Percentiles rank a stretch among this genome's conserved stretches.
Conservation (phyloP, 140 eudicot species). For the Cichorium intybus region DNA sequence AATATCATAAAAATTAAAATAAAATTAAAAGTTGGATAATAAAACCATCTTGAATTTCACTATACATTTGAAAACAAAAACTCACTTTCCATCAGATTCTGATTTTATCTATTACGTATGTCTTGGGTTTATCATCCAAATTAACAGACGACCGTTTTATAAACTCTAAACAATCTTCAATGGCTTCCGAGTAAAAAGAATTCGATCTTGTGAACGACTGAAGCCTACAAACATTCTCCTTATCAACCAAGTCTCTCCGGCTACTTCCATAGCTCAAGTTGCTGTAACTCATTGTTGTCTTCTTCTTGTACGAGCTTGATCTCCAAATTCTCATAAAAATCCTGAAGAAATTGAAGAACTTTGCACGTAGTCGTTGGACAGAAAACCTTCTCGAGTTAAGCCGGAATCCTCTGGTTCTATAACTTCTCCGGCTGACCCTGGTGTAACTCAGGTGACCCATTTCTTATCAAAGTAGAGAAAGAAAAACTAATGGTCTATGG, state of each 20-base stretch:
- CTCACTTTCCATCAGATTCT: background rate
- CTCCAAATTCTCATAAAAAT: constrained; percentile 27
- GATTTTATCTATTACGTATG: background rate
- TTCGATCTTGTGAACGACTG: constrained; percentile 55
- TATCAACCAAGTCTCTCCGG: constrained; percentile 17
- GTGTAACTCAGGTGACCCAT: constrained; percentile 40
- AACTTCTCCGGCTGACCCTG: constrained; percentile 32
- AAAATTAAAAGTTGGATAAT: background rate
- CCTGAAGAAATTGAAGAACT: constrained; percentile 32
- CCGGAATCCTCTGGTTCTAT: constrained; percentile 42
- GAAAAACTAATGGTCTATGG: constrained; percentile 22
- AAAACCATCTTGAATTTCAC: constrained; percentile 3
- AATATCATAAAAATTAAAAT: background rate
- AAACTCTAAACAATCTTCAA: constrained; percentile 89
- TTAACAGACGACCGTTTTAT: constrained; percentile 69
- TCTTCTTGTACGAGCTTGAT: constrained; percentile 16
- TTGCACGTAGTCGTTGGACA: constrained; percentile 38
- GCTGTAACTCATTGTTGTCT: constrained; percentile 14
- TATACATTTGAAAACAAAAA: constrained; percentile 8
- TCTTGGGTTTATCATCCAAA: constrained; percentile 27
- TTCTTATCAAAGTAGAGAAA: constrained; percentile 6
- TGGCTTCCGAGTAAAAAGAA: constrained; percentile 89
- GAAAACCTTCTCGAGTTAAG: constrained; percentile 38
- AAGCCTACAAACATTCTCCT: constrained; percentile 26
- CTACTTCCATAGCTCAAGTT: constrained; percentile 18